phyloP scores from a whole-genome alignment of 1,139 yeast species.

The Geotrichum candidum region DNA sequence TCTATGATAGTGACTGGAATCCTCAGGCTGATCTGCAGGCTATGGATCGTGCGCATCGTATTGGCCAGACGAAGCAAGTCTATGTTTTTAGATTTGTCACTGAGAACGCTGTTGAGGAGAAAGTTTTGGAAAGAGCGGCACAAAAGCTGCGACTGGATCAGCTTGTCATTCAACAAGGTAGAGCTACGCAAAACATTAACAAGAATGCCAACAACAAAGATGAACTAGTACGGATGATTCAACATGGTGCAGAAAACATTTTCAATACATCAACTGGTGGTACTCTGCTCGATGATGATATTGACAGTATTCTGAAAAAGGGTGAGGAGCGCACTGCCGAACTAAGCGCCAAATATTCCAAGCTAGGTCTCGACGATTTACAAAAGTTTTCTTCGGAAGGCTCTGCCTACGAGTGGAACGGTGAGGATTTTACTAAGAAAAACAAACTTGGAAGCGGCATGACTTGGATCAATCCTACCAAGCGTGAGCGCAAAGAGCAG shows the following conservation, averaged over 20 bases:
- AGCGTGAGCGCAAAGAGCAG: slow-evolving; percentile 84
- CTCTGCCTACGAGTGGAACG: slow-evolving; percentile 96
- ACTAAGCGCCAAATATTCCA: slow-evolving; percentile 71
- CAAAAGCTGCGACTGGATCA: slow-evolving; percentile 91
- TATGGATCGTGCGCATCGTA: slow-evolving; percentile 98
- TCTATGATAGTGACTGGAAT: slow-evolving; percentile 96
- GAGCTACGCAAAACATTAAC: slow-evolving; percentile 47
- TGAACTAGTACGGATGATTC: slow-evolving; percentile 90
- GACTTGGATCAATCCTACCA: slow-evolving; percentile 78
- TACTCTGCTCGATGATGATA: slow-evolving; percentile 54
- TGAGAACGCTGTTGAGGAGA: slow-evolving; percentile 93
- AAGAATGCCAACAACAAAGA: slow-evolving; percentile 47
- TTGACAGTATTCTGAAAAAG: slow-evolving; percentile 67
- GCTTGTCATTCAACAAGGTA: slow-evolving; percentile 91
- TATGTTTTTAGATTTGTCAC: slow-evolving; percentile 88
- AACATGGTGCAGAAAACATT: slow-evolving; percentile 89
- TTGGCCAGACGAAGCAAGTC: slow-evolving; percentile 96
- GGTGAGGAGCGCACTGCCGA: slow-evolving; percentile 80
- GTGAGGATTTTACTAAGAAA: slow-evolving; percentile 79
- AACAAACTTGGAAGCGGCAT: slow-evolving; percentile 24
- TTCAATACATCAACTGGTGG: slow-evolving; percentile 43
- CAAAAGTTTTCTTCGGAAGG: slow-evolving; percentile 80
- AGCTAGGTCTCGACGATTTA: slow-evolving; percentile 83
- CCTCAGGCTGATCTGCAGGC: slow-evolving; percentile 99
- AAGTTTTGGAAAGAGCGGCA: slow-evolving; percentile 92